A percentile compares a stretch with the other conserved stretches of the same genome.
Conservation (phyloP, 2,329 filamentous ascomycete species). For the Paracoccidioides lutzii region DNA sequence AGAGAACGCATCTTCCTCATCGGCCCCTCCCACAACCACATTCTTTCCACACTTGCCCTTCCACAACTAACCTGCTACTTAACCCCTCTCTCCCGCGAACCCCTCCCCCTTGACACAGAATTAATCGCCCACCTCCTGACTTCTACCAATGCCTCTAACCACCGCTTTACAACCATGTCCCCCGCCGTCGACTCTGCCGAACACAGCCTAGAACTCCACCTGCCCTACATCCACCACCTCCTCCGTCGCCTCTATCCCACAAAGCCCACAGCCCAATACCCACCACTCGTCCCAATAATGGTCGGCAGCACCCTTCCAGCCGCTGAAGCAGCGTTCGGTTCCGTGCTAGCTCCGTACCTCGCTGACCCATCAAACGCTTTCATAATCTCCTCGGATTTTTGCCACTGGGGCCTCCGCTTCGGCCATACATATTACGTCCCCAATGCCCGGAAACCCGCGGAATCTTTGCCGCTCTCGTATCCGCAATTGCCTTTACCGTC, state of each 20-base stretch:
- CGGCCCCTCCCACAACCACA: constrained; percentile 81
- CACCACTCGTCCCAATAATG: constrained; percentile 71
- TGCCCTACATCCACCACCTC: constrained; percentile 83
- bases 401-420: constrained; percentile 84
- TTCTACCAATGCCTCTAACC: constrained; percentile 18
- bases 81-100: constrained; percentile 32
- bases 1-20: constrained; percentile 83
- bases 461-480: constrained; percentile 26
- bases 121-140: constrained; percentile 28
- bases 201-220: constrained; percentile 92
- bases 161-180: constrained; percentile 44
- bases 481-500: constrained; percentile 31
- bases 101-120: constrained; percentile 33
- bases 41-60: constrained; percentile 63
- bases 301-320: constrained; percentile 58
- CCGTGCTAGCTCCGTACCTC: constrained; percentile 64
- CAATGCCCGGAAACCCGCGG: constrained; percentile 28
- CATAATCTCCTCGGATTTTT: constrained; percentile 89
- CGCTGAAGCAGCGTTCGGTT: constrained; percentile 57
- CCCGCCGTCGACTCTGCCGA: constrained; percentile 59
- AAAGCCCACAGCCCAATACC: constrained; percentile 43
- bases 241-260: constrained; percentile 42
- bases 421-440: constrained; percentile 67
- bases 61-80: constrained; percentile 50
- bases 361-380: constrained; percentile 63